These are phyloP conservation scores for Taiwanofungus camphoratus DNA, from an alignment of 1,284 basidiomycete species.

Conservation along the genomic window DNA sequence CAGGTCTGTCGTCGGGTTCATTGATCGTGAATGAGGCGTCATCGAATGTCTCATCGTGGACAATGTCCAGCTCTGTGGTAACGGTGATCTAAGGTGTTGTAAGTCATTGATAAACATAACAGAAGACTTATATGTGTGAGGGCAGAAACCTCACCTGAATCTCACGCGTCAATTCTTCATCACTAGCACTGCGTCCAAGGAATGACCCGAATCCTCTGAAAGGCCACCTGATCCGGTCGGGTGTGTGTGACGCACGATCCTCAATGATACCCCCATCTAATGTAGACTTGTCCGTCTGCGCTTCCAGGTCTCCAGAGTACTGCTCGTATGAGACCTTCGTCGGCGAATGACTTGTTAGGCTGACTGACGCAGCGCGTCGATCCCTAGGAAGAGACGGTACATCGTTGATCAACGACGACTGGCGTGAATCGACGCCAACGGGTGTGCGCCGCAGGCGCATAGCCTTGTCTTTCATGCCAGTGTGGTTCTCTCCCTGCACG, in stretches of 20 bases:
- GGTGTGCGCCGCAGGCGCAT: background rate
- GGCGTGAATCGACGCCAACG: background rate
- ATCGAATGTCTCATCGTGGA: background rate
- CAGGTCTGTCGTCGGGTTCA: too few species aligned
- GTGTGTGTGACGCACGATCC: background rate
- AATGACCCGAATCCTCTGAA: background rate
- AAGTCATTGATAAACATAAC: background rate
- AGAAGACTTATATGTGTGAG: too few species aligned
- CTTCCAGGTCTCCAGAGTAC: background rate
- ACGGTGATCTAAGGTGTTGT: background rate
- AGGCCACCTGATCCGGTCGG: background rate
- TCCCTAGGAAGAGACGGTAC: too few species aligned
- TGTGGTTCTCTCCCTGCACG: background rate
- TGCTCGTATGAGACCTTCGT: background rate
- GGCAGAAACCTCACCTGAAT: background rate
- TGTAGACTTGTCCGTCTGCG: background rate
- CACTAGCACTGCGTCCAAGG: background rate
- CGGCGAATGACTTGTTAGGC: background rate
- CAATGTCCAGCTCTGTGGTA: background rate
- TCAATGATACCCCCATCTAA: background rate
- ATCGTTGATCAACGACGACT: background rate
- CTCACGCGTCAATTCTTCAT: background rate
- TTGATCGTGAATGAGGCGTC: too few species aligned
- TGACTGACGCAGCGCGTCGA: too few species aligned
- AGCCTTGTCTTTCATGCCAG: background rate